phyloP scores from a whole-genome alignment of 768 basidiomycete species.

The Suillus hirtellus region DNA sequence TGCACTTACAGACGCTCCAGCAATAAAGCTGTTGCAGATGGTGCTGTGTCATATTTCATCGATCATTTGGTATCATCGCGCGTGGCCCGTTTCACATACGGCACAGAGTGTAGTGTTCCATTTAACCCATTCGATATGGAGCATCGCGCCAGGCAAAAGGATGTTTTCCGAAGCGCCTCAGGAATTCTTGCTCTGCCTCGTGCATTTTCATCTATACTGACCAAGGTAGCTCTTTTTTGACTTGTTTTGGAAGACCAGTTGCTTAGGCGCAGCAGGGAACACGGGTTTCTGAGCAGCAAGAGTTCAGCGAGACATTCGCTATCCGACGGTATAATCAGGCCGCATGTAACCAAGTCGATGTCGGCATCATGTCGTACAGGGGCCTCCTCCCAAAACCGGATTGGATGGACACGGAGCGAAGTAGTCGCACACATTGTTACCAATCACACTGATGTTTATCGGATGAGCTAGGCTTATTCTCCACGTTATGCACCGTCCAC shows the following conservation, averaged over 20 bases:
- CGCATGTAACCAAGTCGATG: constrained; percentile 22
- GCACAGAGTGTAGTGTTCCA: constrained; percentile 38
- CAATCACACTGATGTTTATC: background rate
- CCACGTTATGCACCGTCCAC: constrained; percentile 36
- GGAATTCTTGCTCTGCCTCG: constrained; percentile 41
- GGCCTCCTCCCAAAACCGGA: constrained; percentile 27
- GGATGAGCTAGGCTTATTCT: constrained; percentile 29
- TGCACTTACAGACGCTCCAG: constrained; percentile 27
- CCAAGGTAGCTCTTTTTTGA: constrained; percentile 32
- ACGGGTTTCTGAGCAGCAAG: constrained; percentile 45
- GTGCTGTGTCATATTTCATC: constrained; percentile 43
- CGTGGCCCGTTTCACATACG: constrained; percentile 50
- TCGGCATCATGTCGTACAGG: constrained; percentile 32
- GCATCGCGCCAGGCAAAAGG: constrained; percentile 38
- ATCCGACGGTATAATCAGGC: constrained; percentile 27
- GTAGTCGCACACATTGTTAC: constrained; percentile 17
- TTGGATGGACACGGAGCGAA: constrained; percentile 37
- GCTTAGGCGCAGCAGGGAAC: constrained; percentile 35
- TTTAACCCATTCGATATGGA: constrained; percentile 40
- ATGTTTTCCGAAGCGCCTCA: constrained; percentile 35
- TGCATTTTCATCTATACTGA: constrained; percentile 44
- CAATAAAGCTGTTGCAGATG: constrained; percentile 55
- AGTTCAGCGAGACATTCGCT: constrained; percentile 42
- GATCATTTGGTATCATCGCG: constrained; percentile 51
- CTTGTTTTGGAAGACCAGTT: background rate